Conservation (phyloP, 148 eudicot species). For the Chenopodium album region DNA sequence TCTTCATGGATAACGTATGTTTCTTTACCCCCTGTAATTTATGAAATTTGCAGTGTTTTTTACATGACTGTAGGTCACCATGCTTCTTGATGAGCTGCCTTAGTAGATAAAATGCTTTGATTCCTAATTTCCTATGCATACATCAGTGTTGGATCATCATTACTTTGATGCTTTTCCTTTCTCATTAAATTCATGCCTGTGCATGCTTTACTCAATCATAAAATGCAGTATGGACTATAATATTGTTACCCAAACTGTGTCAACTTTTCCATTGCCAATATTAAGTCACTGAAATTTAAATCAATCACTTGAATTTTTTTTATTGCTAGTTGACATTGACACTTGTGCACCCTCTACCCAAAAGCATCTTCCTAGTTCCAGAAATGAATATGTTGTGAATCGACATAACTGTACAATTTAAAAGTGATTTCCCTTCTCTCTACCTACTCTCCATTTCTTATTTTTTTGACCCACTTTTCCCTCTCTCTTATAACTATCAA, state of each 20-base stretch:
- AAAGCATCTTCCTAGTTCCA: neutral
- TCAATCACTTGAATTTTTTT: neutral
- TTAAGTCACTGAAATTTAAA: neutral
- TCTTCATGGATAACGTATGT: constrained; percentile 90
- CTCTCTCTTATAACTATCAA: neutral
- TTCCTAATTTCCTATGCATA: neutral
- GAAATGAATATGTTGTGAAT: neutral
- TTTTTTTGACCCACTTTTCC: neutral
- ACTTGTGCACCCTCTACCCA: neutral
- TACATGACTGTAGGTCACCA: neutral
- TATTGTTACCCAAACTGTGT: neutral
- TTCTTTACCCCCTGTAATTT: neutral
- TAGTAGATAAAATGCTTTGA: neutral
- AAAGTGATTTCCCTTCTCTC: neutral
- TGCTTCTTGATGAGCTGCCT: constrained; percentile 1
- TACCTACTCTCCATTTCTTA: neutral
- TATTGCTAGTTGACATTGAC: neutral
- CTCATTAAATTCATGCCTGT: neutral
- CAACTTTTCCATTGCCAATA: neutral
- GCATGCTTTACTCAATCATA: neutral
- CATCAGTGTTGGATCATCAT: neutral
- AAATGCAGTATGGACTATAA: neutral
- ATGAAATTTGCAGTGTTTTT: neutral
- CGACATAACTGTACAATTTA: too few relatives aligned
- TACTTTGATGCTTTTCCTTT: neutral